Conservation (phyloP, 2,329 filamentous ascomycete genomes). For the Colletotrichum liriopes region DNA sequence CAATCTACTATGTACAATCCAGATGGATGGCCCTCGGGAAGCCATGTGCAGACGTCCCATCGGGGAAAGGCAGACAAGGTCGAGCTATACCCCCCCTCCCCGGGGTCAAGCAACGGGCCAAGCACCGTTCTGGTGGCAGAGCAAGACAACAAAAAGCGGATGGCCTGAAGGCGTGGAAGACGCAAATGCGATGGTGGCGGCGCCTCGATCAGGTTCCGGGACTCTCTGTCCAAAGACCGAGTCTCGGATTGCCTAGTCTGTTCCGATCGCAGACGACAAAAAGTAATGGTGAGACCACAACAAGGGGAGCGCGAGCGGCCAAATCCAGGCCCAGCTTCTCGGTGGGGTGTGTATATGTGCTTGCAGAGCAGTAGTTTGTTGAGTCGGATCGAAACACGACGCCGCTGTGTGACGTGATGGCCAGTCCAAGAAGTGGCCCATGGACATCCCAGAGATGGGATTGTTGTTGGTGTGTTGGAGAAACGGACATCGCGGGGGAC, state of each 20-base stretch:
- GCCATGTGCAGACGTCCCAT: no score
- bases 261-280: constrained; percentile 28
- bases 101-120: background rate
- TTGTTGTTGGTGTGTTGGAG: background rate
- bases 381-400: background rate
- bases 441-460: no score
- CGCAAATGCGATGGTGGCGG: constrained; percentile 13
- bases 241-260: background rate
- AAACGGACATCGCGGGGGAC: background rate
- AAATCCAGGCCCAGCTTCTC: no score
- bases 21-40: no score
- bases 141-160: constrained; percentile 4
- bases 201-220: constrained; percentile 32
- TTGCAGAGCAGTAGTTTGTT: background rate
- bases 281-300: constrained; percentile 22
- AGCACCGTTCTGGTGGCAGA: background rate
- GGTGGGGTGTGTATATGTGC: background rate
- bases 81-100: background rate
- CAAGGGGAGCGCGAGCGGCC: background rate
- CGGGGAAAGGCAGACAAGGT: background rate
- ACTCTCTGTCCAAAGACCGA: constrained; percentile 3
- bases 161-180: background rate
- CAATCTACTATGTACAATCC: no score
- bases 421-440: no score
- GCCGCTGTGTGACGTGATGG: no score